A percentile compares a stretch with the other conserved stretches of the same genome.
Conservation (phyloP, 176 grass and related monocot genomes). For the Phoenix dactylifera region DNA sequence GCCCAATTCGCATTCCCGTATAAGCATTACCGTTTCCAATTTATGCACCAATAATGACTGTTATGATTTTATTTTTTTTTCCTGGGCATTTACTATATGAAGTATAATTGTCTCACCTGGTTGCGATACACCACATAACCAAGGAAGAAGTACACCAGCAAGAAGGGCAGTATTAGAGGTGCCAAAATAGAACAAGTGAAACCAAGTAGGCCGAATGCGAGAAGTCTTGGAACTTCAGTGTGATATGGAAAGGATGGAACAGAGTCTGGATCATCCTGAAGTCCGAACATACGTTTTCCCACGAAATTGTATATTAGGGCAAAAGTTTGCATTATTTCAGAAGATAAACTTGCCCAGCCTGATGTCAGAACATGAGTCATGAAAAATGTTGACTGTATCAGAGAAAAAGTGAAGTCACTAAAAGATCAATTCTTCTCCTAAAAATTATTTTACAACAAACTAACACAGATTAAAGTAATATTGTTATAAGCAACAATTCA, state of each 20-base stretch:
- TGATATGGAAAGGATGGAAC: constrained; percentile 89
- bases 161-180: constrained; percentile 80
- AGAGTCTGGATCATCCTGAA: constrained; percentile 41
- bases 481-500: no score
- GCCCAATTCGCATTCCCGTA: no score
- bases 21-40: no score
- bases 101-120: constrained; percentile 34
- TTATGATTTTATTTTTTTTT: no score
- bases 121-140: constrained; percentile 88
- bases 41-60: no score
- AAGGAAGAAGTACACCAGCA: constrained; percentile 86
- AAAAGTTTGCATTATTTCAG: constrained; percentile 83
- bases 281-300: constrained; percentile 42
- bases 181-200: constrained; percentile 91
- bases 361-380: constrained; percentile 90
- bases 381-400: constrained; percentile 84
- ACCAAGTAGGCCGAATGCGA: constrained; percentile 68
- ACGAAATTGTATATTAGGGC: constrained; percentile 55
- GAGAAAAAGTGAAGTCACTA: background rate
- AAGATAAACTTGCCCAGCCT: constrained; percentile 82
- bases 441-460: no score
- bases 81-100: no score
- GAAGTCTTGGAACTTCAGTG: constrained; percentile 81
- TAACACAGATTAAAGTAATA: no score
- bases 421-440: background rate